These are phyloP conservation scores for Orbilia javanica DNA, from an alignment of 2,329 filamentous ascomycete species.

Conservation along the genomic window DNA sequence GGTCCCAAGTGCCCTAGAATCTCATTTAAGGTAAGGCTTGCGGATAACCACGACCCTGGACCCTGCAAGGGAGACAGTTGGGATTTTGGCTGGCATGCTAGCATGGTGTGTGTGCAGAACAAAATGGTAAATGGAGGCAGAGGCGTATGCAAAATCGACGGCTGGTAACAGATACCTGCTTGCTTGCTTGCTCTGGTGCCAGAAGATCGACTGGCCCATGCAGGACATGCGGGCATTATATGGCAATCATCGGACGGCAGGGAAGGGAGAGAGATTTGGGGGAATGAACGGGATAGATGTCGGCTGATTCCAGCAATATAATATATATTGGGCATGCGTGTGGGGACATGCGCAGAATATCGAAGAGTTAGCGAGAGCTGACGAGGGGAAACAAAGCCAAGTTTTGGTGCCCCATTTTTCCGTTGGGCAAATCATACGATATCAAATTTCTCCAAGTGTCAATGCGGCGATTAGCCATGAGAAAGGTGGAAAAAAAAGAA, in stretches of 20 bases:
- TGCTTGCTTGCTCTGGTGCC: not conserved
- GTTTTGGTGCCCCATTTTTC: constrained; percentile 4
- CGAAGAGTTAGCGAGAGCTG: constrained; percentile 1
- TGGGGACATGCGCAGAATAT: constrained; percentile 18
- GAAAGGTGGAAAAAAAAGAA: constrained; percentile 2
- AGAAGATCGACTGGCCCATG: constrained; percentile 57
- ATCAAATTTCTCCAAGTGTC: constrained; percentile 47
- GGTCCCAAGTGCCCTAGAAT: constrained; percentile 40
- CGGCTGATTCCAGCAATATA: constrained; percentile 33
- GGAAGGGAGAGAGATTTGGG: constrained; percentile 20
- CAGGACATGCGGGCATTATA: constrained; percentile 52
- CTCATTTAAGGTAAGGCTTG: constrained; percentile 60
- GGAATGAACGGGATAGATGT: constrained; percentile 17
- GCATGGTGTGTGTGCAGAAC: constrained; percentile 40
- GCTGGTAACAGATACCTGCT: constrained; percentile 23
- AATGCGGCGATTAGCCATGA: constrained; percentile 49
- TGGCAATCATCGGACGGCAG: constrained; percentile 38
- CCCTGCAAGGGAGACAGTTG: constrained; percentile 58
- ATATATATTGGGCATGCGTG: too few species aligned
- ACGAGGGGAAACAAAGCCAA: constrained; percentile 16
- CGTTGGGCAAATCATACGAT: constrained; percentile 43
- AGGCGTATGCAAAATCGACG: constrained; percentile 42
- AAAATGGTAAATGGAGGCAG: constrained; percentile 46
- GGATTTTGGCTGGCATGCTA: constrained; percentile 49
- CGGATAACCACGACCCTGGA: constrained; percentile 58